Evolutionary conservation across 1,139 yeast species (phyloP).

Genomic region (Ogataea hybrid): DNA sequence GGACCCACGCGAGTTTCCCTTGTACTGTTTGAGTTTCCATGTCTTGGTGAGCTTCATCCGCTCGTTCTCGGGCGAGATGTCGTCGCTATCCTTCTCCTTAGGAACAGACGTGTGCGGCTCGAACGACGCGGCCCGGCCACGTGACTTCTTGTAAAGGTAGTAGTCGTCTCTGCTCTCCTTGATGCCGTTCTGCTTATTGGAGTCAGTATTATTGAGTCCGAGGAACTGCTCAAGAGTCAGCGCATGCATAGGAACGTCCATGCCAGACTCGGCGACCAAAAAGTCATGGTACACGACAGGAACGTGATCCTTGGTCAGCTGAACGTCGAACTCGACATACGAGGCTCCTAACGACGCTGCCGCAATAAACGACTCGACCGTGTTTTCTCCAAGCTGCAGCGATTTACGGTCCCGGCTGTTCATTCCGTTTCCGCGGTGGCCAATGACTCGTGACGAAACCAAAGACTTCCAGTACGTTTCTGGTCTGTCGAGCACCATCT

Average conservation of each 20-base stretch:
- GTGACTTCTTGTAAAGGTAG: slow-evolving; percentile 23
- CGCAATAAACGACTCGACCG: slow-evolving; percentile 92
- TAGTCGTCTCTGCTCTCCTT: slow-evolving; percentile 32
- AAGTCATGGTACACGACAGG: slow-evolving; percentile 97
- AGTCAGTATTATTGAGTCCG: slow-evolving; percentile 47
- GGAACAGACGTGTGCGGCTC: slow-evolving; percentile 10
- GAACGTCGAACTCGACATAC: slow-evolving; percentile 95
- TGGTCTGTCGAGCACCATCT: slow-evolving; percentile 64
- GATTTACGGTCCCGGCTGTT: slow-evolving; percentile 68
- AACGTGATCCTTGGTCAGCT: slow-evolving; percentile 85
- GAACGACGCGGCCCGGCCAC: slow-evolving; percentile 28
- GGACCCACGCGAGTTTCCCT: slow-evolving; percentile 87
- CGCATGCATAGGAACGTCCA: slow-evolving; percentile 94
- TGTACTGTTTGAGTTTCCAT: slow-evolving; percentile 81
- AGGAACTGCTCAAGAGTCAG: slow-evolving; percentile 88
- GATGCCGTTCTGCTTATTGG: slow-evolving; percentile 18
- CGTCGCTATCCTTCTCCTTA: slow-evolving; percentile 11
- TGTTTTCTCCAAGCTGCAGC: slow-evolving; percentile 92
- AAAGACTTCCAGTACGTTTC: slow-evolving; percentile 92
- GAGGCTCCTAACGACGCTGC: slow-evolving; percentile 95
- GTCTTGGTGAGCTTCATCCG: slow-evolving; percentile 87
- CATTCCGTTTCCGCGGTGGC: slow-evolving; percentile 95
- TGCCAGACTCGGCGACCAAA: slow-evolving; percentile 92
- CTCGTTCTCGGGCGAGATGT: slow-evolving; percentile 41
- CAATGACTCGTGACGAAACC: slow-evolving; percentile 88